phyloP scores from a whole-genome alignment of 1,284 basidiomycete genomes.

The Heterobasidion annosum region DNA sequence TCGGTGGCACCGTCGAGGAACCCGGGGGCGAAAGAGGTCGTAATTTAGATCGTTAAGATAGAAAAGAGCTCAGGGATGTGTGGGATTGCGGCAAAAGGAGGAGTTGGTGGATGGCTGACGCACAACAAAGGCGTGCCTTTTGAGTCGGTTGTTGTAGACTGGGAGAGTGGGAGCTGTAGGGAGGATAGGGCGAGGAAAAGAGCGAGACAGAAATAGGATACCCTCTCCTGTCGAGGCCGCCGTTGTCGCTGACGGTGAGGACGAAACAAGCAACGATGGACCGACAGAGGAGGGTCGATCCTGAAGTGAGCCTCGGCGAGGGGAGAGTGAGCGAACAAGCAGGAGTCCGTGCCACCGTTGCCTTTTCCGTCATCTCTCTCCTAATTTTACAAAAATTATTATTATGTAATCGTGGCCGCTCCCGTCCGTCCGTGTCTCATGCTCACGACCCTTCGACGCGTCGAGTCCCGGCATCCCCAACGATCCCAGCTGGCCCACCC shows the following conservation, averaged over 20 bases:
- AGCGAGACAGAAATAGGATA: slow-evolving; percentile 26
- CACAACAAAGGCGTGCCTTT: slow-evolving; percentile 91
- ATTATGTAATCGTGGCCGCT: slow-evolving; percentile 3
- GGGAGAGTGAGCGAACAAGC: slow-evolving; percentile 12
- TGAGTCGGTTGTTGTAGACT: slow-evolving; percentile 17
- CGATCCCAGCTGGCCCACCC: not conserved
- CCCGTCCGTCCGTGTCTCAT: not conserved
- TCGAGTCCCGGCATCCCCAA: too few relatives aligned
- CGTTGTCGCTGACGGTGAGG: slow-evolving; percentile 29
- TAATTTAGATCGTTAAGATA: slow-evolving; percentile 35
- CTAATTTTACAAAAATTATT: not conserved
- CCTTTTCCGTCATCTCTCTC: not conserved
- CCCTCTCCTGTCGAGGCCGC: slow-evolving; percentile 30
- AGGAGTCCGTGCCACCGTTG: slow-evolving; percentile 7
- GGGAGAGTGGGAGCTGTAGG: slow-evolving; percentile 4
- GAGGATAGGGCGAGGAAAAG: slow-evolving; percentile 20
- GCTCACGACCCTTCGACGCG: not conserved
- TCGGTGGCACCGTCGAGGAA: slow-evolving; percentile 3
- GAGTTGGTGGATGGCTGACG: slow-evolving; percentile 55
- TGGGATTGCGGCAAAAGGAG: slow-evolving; percentile 21
- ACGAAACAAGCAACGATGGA: slow-evolving; percentile 25
- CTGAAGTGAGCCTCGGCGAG: slow-evolving; percentile 16
- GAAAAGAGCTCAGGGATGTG: slow-evolving; percentile 17
- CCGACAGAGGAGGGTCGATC: slow-evolving; percentile 36
- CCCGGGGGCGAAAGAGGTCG: slow-evolving; percentile 26